Evolutionary conservation across 192 early-diverging fungal genomes (phyloP).

Genomic region (Podila epicladia): DNA sequence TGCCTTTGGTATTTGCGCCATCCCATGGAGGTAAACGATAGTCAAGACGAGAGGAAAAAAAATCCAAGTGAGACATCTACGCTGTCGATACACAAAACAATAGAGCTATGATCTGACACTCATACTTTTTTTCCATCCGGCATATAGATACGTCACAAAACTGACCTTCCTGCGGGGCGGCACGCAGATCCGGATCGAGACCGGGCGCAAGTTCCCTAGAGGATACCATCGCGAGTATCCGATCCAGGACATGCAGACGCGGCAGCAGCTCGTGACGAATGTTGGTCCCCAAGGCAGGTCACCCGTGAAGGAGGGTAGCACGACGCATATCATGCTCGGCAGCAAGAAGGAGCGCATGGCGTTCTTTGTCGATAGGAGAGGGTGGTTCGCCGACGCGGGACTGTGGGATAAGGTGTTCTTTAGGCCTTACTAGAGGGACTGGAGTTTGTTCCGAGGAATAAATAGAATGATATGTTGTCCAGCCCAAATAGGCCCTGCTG

Average conservation of each 20-base stretch:
- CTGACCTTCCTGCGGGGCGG: conserved; percentile 38
- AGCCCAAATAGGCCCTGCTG: no score
- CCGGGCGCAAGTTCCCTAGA: conserved; percentile 39
- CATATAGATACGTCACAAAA: conserved; percentile 39
- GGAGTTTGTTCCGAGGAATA: no score
- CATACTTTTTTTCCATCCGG: not conserved
- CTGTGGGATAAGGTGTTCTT: conserved; percentile 39
- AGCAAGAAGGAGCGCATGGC: conserved; percentile 48
- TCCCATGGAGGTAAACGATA: conserved; percentile 37
- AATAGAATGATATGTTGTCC: no score
- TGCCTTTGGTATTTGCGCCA: conserved; percentile 49
- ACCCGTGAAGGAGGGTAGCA: conserved; percentile 35
- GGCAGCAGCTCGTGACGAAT: conserved; percentile 34
- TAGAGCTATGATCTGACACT: no score
- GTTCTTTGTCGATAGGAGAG: conserved; percentile 44
- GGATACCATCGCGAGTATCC: conserved; percentile 41
- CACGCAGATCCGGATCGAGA: conserved; percentile 44
- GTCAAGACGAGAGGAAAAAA: no score
- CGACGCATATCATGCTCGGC: conserved; percentile 42
- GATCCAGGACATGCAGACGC: conserved; percentile 49
- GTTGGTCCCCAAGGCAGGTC: conserved; percentile 40
- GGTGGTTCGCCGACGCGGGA: conserved; percentile 26
- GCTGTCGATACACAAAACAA: not conserved
- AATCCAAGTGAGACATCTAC: not conserved
- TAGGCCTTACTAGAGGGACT: no score